These are phyloP conservation scores for Ceratobasidium sp. DNA, from an alignment of 1,284 basidiomycete genomes.

Conservation along the genomic window DNA sequence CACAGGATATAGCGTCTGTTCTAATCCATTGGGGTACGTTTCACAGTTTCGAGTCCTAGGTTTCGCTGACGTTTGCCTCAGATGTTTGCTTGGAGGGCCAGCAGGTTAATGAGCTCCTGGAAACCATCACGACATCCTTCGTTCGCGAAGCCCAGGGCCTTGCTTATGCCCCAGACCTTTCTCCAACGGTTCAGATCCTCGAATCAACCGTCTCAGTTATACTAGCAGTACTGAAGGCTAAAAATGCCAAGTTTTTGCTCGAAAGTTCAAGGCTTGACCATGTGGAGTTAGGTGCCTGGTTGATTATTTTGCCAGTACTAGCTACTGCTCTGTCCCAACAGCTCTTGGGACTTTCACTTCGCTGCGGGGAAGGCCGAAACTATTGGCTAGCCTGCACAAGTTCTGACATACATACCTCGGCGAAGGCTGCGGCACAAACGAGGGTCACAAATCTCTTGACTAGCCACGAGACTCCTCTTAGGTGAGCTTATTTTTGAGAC, in stretches of 20 bases:
- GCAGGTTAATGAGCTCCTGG: slow-evolving; percentile 9
- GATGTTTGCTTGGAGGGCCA: slow-evolving; percentile 10
- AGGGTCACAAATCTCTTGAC: slow-evolving; percentile 1
- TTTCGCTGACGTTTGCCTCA: not conserved
- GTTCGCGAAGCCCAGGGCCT: not conserved
- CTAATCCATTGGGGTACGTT: slow-evolving; percentile 27
- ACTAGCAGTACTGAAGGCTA: not conserved
- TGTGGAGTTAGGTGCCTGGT: not conserved
- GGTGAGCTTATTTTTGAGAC: not conserved
- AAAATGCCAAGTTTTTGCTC: not conserved
- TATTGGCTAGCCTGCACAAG: not conserved
- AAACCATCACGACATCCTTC: not conserved
- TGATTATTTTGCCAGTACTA: not conserved
- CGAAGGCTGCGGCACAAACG: not conserved
- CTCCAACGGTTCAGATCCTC: not conserved
- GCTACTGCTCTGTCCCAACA: not conserved
- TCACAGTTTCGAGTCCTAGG: not conserved
- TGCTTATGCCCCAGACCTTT: not conserved
- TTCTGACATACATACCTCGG: not conserved
- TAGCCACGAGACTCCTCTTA: not conserved
- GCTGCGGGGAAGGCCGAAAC: not conserved
- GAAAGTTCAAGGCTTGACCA: not conserved
- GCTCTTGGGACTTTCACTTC: not conserved
- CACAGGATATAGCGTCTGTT: not conserved
- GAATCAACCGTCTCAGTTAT: not conserved